Percentiles rank a stretch among this genome's conserved stretches.
Conservation (phyloP, 2,329 filamentous ascomycete genomes). For the Arthrobotrys megalospora region DNA sequence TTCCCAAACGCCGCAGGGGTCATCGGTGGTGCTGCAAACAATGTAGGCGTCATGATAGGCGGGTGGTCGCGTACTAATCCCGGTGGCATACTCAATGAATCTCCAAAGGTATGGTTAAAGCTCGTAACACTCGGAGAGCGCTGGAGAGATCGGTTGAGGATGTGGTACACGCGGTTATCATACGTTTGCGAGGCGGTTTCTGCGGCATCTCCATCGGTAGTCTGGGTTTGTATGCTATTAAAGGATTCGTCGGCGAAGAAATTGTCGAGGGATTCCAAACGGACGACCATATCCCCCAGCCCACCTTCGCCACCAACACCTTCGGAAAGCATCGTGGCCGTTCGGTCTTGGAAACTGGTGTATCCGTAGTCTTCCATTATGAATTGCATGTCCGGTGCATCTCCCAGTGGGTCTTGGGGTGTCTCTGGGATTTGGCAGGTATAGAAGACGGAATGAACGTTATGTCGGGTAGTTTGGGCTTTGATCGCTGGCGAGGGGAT, state of each 20-base stretch:
- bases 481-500: slow-evolving; percentile 93
- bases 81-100: slow-evolving; percentile 62
- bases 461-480: slow-evolving; percentile 86
- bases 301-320: slow-evolving; percentile 79
- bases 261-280: slow-evolving; percentile 72
- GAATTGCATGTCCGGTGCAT: slow-evolving; percentile 88
- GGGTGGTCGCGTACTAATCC: slow-evolving; percentile 61
- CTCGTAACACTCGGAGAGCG: slow-evolving; percentile 64
- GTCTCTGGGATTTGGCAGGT: slow-evolving; percentile 81
- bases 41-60: slow-evolving; percentile 64
- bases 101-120: slow-evolving; percentile 64
- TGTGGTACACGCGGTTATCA: slow-evolving; percentile 64
- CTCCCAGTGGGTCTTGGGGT: slow-evolving; percentile 71
- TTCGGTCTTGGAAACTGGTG: slow-evolving; percentile 74
- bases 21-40: slow-evolving; percentile 64
- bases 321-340: slow-evolving; percentile 93
- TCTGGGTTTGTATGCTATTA: slow-evolving; percentile 65
- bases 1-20: slow-evolving; percentile 47
- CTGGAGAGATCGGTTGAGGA: slow-evolving; percentile 64
- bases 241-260: slow-evolving; percentile 71
- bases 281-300: slow-evolving; percentile 82
- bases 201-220: slow-evolving; percentile 57
- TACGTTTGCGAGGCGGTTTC: slow-evolving; percentile 64
- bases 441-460: slow-evolving; percentile 96
- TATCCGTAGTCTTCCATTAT: slow-evolving; percentile 89